Evolutionary conservation across 139 green algal species (phyloP).

Genomic region (Klebsormidium nitens): DNA sequence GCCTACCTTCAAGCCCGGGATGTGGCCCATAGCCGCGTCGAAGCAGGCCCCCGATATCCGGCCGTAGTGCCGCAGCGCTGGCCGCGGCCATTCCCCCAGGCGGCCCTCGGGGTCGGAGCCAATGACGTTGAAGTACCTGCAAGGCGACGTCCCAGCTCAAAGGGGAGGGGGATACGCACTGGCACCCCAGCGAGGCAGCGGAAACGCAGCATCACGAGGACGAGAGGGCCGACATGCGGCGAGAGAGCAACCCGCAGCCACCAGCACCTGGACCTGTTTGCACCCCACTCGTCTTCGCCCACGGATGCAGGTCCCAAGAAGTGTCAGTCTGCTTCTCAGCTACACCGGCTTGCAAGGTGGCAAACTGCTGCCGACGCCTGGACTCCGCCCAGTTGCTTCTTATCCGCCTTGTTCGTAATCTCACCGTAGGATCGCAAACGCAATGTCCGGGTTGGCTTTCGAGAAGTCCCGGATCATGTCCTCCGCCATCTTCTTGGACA

Average conservation of each 20-base stretch:
- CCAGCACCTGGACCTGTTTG: neutral
- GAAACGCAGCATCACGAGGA: neutral
- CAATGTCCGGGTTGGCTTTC: constrained; percentile 43
- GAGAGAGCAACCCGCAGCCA: neutral
- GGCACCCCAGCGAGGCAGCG: neutral
- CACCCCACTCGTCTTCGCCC: neutral
- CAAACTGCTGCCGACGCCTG: no score
- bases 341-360: no score
- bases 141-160: constrained; percentile 6
- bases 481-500: constrained; percentile 65
- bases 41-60: constrained; percentile 68
- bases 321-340: no score
- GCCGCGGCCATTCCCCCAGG: constrained; percentile 58
- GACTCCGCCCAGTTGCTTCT: no score
- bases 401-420: no score
- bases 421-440: constrained; percentile 54
- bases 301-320: no score
- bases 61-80: constrained; percentile 52
- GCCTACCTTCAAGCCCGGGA: constrained; percentile 45
- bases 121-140: constrained; percentile 75
- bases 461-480: constrained; percentile 48
- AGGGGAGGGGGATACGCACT: neutral
- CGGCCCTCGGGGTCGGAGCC: constrained; percentile 58
- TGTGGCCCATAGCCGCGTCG: constrained; percentile 58
- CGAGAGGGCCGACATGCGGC: neutral